Conservation (phyloP, 163 green algal genomes). For the Scenedesmus sp. region DNA sequence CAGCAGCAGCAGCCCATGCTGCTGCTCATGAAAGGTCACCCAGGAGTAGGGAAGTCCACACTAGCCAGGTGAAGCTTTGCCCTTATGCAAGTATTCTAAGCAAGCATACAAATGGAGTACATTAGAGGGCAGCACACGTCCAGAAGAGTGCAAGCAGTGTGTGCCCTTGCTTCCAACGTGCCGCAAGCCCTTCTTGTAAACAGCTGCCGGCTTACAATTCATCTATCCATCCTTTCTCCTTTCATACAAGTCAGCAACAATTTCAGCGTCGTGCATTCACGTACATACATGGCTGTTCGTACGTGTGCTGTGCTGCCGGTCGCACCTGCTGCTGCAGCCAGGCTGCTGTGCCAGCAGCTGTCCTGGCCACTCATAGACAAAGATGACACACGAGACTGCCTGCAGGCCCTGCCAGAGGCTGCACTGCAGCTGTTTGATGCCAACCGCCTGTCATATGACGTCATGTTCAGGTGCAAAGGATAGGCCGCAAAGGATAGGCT, state of each 20-base stretch:
- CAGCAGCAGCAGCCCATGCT: slow-evolving; percentile 37
- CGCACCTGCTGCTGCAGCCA: slow-evolving; percentile 1
- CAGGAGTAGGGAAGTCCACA: slow-evolving; percentile 79
- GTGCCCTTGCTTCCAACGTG: too few relatives aligned
- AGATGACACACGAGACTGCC: slow-evolving; percentile 72
- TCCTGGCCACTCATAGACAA: slow-evolving; percentile 80
- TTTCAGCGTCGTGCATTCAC: too few relatives aligned
- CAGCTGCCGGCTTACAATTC: too few relatives aligned
- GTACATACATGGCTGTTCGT: too few relatives aligned
- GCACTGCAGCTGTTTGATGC: background rate
- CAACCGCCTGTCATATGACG: slow-evolving; percentile 80
- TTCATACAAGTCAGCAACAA: too few relatives aligned
- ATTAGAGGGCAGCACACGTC: too few relatives aligned
- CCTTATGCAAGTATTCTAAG: too few relatives aligned
- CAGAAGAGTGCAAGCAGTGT: too few relatives aligned
- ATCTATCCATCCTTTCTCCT: too few relatives aligned
- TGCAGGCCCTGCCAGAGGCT: slow-evolving; percentile 33
- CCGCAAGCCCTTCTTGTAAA: too few relatives aligned
- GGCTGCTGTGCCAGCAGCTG: slow-evolving; percentile 53
- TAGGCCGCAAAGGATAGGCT: too few relatives aligned
- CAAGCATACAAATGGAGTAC: background rate
- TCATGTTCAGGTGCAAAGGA: slow-evolving; percentile 80
- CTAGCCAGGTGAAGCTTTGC: slow-evolving; percentile 52
- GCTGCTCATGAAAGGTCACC: slow-evolving; percentile 82
- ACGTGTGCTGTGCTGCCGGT: background rate